Evolutionary conservation across 495 filamentous ascomycete genomes (phyloP), one percentile per base, ranked within the genome.

Genomic region (Hypoxylon crocopeplum): DNA sequence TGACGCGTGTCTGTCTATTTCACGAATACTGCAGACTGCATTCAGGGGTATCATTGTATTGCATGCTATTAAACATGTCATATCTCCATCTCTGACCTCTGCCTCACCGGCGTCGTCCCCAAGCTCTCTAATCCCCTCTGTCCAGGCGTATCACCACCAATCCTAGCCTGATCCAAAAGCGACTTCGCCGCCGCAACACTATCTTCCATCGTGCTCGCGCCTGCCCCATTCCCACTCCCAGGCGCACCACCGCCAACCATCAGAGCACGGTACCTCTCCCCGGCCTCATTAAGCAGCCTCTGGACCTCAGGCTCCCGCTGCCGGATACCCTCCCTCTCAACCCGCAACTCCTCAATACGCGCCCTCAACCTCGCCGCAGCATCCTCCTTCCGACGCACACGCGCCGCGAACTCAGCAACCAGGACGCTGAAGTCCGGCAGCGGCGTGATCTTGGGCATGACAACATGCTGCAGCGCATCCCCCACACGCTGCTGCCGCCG

Each of bases 291-390:
- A 47, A 98, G 78, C 52, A 93, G 75, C 22, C 79, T 79, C 73
- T 97, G 92, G 4, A 97, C 88, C 75, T 93, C 89, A 15, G 81
- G 83, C 74, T 97, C 88, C 29, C 91, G 78, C 38, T 81, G 73
- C n/a, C 80, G 72, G 51, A 96, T 91, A 29, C 89, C 85, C 2
- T 74, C 67, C 50, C 70, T 67, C 51, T 80, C 77, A 19, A 42
- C 66, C 58, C 70, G 56, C 13, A 80, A 40, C 11, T 54, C 66
- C 12, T 62, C 69, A 32, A 77, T 73, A 45, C 59, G 59, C 4
- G 42, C 62, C 48, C 64, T 52, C 55, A 72, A 62, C 17, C 46
- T 25, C 4, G 37, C 45, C 5, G 74, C 66, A 38, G 75, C 63
- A 36, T 69, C 67, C 40, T 75, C 69, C 27, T 78, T 64, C 27